A percentile compares a stretch with the other conserved stretches of the same genome.
These are phyloP conservation scores for Macrophomina phaseolina DNA, from an alignment of 2,329 filamentous ascomycete species.

Conservation along the genomic window DNA sequence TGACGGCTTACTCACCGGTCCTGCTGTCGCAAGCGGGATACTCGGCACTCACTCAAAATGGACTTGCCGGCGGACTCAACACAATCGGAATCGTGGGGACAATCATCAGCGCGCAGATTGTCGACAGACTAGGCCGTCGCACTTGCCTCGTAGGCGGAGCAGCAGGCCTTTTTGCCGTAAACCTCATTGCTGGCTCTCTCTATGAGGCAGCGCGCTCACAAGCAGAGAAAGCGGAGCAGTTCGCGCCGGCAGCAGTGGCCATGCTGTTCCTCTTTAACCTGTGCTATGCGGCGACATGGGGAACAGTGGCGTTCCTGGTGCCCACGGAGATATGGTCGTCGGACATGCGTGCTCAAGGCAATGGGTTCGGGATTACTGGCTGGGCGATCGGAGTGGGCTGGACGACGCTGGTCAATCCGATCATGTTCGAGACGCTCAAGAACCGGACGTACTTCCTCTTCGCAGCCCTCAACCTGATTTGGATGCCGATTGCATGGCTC, in stretches of 20 bases:
- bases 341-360: slow-evolving; percentile 63
- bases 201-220: slow-evolving; percentile 28
- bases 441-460: slow-evolving; percentile 60
- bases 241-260: slow-evolving; percentile 53
- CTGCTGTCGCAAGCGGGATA: slow-evolving; percentile 44
- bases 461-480: slow-evolving; percentile 57
- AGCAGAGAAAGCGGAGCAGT: slow-evolving; percentile 42
- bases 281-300: slow-evolving; percentile 59
- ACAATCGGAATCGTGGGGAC: slow-evolving; percentile 60
- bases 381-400: slow-evolving; percentile 65
- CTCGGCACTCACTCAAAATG: slow-evolving; percentile 50
- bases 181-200: slow-evolving; percentile 43
- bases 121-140: slow-evolving; percentile 56
- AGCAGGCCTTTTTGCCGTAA: slow-evolving; percentile 48
- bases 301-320: slow-evolving; percentile 56
- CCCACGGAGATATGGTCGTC: slow-evolving; percentile 64
- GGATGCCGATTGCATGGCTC: slow-evolving; percentile 58
- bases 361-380: slow-evolving; percentile 64
- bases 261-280: slow-evolving; percentile 60
- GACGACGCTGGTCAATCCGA: slow-evolving; percentile 59
- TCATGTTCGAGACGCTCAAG: slow-evolving; percentile 57
- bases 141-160: slow-evolving; percentile 50
- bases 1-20: slow-evolving; percentile 40
- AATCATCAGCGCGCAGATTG: slow-evolving; percentile 57
- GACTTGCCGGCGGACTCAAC: slow-evolving; percentile 58